Percentiles rank a stretch among this genome's conserved stretches.
phyloP scores from a whole-genome alignment of 495 filamentous ascomycete genomes.

The Xylaria curta region DNA sequence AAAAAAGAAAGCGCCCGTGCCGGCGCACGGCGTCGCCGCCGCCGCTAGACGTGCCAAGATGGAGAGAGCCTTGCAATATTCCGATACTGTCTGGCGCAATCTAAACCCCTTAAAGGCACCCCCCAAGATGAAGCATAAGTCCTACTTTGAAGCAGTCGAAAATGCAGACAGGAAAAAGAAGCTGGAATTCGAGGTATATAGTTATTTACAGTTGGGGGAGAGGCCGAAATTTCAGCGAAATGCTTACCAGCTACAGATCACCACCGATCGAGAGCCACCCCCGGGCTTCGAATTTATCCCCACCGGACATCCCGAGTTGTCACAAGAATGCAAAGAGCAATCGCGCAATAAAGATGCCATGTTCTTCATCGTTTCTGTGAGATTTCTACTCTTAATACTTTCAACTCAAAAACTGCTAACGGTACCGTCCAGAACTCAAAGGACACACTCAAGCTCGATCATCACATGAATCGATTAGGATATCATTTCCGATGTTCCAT shows the following conservation, averaged over 20 bases:
- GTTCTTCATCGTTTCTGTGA: slow-evolving; percentile 82
- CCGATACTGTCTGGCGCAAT: slow-evolving; percentile 32
- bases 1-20: slow-evolving; percentile 40
- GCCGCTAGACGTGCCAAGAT: slow-evolving; percentile 35
- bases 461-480: slow-evolving; percentile 78
- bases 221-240: background rate
- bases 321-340: slow-evolving; percentile 77
- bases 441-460: slow-evolving; percentile 34
- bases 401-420: slow-evolving; percentile 18
- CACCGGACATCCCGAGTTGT: slow-evolving; percentile 78
- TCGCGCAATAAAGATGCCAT: slow-evolving; percentile 70
- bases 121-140: slow-evolving; percentile 55
- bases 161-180: slow-evolving; percentile 65
- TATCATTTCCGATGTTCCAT: slow-evolving; percentile 69
- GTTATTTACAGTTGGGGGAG: slow-evolving; percentile 24
- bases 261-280: slow-evolving; percentile 59
- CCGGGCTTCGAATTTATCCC: slow-evolving; percentile 85
- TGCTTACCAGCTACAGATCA: slow-evolving; percentile 50
- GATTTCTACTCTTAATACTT: slow-evolving; percentile 27
- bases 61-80: slow-evolving; percentile 32
- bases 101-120: slow-evolving; percentile 40
- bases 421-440: slow-evolving; percentile 25
- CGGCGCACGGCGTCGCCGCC: slow-evolving; percentile 31
- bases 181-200: slow-evolving; percentile 55
- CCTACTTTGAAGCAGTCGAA: slow-evolving; percentile 61